Conservation (phyloP, 768 basidiomycete genomes). For the Suillus fuscotomentosus region DNA sequence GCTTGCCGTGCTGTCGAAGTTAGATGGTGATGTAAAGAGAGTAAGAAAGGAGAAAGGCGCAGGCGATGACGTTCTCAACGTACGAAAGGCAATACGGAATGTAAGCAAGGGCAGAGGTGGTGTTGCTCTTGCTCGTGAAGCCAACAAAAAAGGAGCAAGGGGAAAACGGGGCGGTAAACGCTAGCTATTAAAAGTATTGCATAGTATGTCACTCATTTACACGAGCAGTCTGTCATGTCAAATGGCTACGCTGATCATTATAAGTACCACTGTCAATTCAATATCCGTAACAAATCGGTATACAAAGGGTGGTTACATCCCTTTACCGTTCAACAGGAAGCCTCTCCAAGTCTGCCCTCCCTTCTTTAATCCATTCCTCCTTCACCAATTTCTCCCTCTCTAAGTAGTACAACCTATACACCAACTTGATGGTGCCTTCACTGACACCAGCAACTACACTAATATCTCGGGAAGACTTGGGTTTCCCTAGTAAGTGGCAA, state of each 20-base stretch:
- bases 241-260: background rate
- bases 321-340: conserved; percentile 24
- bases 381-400: conserved; percentile 80
- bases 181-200: background rate
- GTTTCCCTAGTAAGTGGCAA: conserved; percentile 73
- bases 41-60: conserved; percentile 42
- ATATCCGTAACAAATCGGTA: background rate
- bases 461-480: conserved; percentile 81
- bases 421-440: conserved; percentile 92
- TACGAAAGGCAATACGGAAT: conserved; percentile 82
- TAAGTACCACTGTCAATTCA: conserved; percentile 2
- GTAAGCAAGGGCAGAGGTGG: conserved; percentile 71
- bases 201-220: background rate
- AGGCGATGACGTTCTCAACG: conserved; percentile 64
- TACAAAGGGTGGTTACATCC: background rate
- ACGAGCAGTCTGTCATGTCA: background rate
- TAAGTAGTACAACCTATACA: conserved; percentile 75
- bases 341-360: conserved; percentile 52
- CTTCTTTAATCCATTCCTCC: conserved; percentile 82
- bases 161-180: conserved; percentile 31
- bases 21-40: conserved; percentile 70
- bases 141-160: conserved; percentile 24
- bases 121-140: conserved; percentile 50
- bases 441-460: conserved; percentile 90
- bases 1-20: conserved; percentile 69